A percentile compares a stretch with the other conserved stretches of the same genome.
Evolutionary conservation across 2,329 filamentous ascomycete species (phyloP).

Genomic region (Dactylonectria macrodidyma): DNA sequence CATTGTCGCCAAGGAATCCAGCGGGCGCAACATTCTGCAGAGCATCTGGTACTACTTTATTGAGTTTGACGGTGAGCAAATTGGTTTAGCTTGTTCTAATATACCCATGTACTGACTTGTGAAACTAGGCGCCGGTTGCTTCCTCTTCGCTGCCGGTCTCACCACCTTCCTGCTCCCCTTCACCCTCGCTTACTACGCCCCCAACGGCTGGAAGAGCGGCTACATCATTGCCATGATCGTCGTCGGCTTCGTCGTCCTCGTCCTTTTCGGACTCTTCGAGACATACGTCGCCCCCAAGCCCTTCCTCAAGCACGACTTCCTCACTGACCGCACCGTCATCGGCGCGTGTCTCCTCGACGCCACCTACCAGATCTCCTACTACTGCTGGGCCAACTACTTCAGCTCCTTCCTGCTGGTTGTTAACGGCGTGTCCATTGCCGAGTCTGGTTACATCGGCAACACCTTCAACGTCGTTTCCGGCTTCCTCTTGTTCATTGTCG

Average conservation of each 20-base stretch:
- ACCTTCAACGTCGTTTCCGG: conserved; percentile 65
- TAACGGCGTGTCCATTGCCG: conserved; percentile 60
- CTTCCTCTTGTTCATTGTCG: conserved; percentile 63
- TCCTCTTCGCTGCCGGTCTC: conserved; percentile 66
- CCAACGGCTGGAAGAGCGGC: conserved; percentile 62
- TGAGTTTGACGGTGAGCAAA: conserved; percentile 48
- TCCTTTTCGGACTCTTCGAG: conserved; percentile 70
- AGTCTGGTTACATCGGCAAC: conserved; percentile 64
- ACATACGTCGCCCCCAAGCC: conserved; percentile 66
- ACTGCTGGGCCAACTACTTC: conserved; percentile 63
- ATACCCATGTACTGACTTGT: conserved; percentile 54
- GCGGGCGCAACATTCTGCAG: conserved; percentile 61
- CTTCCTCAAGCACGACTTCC: conserved; percentile 68
- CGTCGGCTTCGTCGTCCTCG: conserved; percentile 68
- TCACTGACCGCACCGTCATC: conserved; percentile 64
- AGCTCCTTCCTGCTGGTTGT: conserved; percentile 68
- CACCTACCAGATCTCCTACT: conserved; percentile 60
- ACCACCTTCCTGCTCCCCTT: conserved; percentile 72
- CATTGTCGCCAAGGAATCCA: conserved; percentile 54
- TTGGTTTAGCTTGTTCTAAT: too few species aligned
- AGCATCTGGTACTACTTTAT: conserved; percentile 53
- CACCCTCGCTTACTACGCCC: conserved; percentile 60
- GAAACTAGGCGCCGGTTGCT: conserved; percentile 60
- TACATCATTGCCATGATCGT: conserved; percentile 70
- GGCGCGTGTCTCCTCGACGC: conserved; percentile 61